These are phyloP conservation scores for Boletellus sp. DNA, from an alignment of 768 basidiomycete genomes.

Conservation along the genomic window DNA sequence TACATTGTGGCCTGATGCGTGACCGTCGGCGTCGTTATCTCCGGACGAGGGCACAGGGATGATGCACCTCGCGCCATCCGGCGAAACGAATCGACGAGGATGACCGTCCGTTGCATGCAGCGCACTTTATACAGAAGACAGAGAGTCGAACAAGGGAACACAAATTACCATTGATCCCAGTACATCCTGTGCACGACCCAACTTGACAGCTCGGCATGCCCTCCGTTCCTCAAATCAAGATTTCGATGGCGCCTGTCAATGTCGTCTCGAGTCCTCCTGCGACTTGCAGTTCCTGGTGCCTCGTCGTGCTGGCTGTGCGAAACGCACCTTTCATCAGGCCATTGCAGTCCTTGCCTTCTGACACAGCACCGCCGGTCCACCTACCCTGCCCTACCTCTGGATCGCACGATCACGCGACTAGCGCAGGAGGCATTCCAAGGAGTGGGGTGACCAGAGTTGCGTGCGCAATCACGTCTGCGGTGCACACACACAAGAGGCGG, in stretches of 20 bases:
- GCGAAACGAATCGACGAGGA: background rate
- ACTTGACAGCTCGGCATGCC: background rate
- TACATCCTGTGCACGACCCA: background rate
- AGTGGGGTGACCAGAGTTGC: background rate
- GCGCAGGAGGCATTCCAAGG: background rate
- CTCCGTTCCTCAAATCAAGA: background rate
- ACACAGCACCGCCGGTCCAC: conserved; percentile 7
- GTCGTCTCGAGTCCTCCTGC: background rate
- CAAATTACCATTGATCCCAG: background rate
- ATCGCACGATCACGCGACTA: background rate
- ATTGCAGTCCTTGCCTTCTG: conserved; percentile 1
- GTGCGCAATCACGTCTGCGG: background rate
- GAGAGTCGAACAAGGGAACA: background rate
- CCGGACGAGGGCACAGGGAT: background rate
- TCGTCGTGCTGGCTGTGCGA: conserved; percentile 15
- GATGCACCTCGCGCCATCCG: background rate
- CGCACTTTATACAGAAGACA: background rate
- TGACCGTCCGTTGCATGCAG: background rate
- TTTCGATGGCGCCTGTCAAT: background rate
- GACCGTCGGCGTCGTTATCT: conserved; percentile 11
- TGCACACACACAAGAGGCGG: background rate
- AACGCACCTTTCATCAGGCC: conserved; percentile 6
- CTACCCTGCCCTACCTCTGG: background rate
- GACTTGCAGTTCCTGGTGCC: conserved; percentile 20
- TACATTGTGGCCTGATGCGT: conserved; percentile 14